These are phyloP conservation scores for Chlorella sp. DNA, from an alignment of 139 green algal species.

Conservation along the genomic window DNA sequence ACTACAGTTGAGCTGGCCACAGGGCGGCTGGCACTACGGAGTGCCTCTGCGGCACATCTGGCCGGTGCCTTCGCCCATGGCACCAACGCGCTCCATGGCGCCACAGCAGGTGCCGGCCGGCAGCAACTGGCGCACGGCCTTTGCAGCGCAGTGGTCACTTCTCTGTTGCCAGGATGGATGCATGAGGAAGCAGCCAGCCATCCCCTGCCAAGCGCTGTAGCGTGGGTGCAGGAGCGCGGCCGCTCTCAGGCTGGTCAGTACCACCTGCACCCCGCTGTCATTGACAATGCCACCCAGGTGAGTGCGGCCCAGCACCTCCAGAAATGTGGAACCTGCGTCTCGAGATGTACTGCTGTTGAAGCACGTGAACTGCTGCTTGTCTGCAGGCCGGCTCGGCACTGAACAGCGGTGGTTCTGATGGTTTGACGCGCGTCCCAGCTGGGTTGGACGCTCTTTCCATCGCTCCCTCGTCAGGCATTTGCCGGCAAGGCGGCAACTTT, in stretches of 20 bases:
- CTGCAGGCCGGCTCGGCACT: not conserved
- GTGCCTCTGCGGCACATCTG: too few species aligned
- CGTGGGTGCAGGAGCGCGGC: not conserved
- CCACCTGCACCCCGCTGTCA: conserved; percentile 26
- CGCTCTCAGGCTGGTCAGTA: not conserved
- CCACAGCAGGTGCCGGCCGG: not conserved
- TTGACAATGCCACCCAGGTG: conserved; percentile 37
- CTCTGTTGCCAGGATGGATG: too few species aligned
- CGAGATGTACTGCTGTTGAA: not conserved
- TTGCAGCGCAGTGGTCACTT: not conserved
- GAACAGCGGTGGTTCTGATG: too few species aligned
- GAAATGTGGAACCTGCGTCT: not conserved
- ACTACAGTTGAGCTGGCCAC: not conserved
- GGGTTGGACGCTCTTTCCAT: not conserved
- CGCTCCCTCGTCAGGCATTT: not conserved
- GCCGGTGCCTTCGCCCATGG: too few species aligned
- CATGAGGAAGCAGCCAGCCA: not conserved
- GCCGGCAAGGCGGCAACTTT: not conserved
- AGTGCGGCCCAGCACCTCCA: not conserved
- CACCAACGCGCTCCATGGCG: too few species aligned
- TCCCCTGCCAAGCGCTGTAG: not conserved
- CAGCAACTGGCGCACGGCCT: not conserved
- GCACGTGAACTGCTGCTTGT: too few species aligned
- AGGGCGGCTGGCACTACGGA: not conserved
- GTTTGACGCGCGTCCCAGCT: not conserved